These are phyloP conservation scores for Saksenaea vasiformis DNA, from an alignment of 371 early-diverging fungal species.

Conservation along the genomic window DNA sequence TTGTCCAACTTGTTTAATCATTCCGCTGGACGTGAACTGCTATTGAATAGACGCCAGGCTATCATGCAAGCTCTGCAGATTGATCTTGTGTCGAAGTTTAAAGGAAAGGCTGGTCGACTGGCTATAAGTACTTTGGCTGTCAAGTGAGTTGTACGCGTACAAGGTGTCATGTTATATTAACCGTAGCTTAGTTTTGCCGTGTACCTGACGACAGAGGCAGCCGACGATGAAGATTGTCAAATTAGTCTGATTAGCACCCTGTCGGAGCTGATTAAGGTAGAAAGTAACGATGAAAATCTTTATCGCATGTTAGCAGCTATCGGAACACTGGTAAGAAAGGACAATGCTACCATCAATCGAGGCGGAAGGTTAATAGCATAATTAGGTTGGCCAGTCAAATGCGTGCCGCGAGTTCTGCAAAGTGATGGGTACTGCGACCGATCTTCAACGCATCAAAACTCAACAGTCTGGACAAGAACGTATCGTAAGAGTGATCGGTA, in stretches of 20 bases:
- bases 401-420: conserved; percentile 34
- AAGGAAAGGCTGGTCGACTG: conserved; percentile 33
- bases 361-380: not conserved
- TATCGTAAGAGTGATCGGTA: conserved; percentile 22
- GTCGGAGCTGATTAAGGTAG: conserved; percentile 48
- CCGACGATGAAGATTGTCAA: conserved; percentile 45
- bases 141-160: conserved; percentile 30
- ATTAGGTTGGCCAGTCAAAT: conserved; percentile 25
- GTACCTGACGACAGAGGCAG: conserved; percentile 29
- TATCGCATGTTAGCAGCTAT: conserved; percentile 59
- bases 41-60: conserved; percentile 36
- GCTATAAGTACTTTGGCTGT: conserved; percentile 43
- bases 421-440: conserved; percentile 32
- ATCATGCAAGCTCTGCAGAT: conserved; percentile 28
- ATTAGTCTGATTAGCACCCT: conserved; percentile 48
- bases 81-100: conserved; percentile 28
- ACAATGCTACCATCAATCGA: not conserved
- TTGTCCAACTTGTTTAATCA: conserved; percentile 63
- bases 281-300: conserved; percentile 54
- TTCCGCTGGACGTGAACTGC: conserved; percentile 36
- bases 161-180: not conserved
- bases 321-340: conserved; percentile 56
- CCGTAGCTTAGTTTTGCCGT: conserved; percentile 24
- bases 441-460: conserved; percentile 16
- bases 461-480: conserved; percentile 14